Evolutionary conservation across 2,329 filamentous ascomycete species (phyloP), one percentile per base, ranked within the genome.

Genomic region (Cryphonectria parasitica): DNA sequence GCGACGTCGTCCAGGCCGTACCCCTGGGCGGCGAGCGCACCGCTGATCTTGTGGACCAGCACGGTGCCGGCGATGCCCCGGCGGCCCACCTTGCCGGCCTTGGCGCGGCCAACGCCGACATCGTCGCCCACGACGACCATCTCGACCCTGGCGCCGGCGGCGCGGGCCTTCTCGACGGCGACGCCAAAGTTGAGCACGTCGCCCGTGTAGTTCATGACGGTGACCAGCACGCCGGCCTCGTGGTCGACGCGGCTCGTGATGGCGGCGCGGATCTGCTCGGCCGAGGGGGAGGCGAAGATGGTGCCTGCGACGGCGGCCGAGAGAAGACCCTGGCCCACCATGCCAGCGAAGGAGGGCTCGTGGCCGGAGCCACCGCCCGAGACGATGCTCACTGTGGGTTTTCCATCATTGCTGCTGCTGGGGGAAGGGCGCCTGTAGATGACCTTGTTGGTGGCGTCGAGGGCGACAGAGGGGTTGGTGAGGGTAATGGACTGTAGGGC

Each of bases 71-170:
- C 95, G 79, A 98, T 96, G 67, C 95, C 95, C 77, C 95, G 88
- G 66, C 95, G 85, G 0, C 95, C 95, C 22, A 98, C 95, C 79
- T 98, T 98, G n/a, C 95, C 95, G 15, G 92, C 91, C 78, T 91
- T 91, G 67, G 84, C 85, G 71, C 94, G 86, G 1, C 95, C 95
- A 62, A 98, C 95, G 60, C 95, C 94, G 3, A 95, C 94, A 80
- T 98, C 95, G 77, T 98, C 95, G 7, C 91, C 94, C 10, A 98
- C 93, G 11, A 97, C 92, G 13, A 97, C 90, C 91, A 98, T 97
- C 79, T 97, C 92, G 0, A 93, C 92, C 25, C 89, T 82, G 34
- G 94, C 81, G 0, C 94, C 95, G 0, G 89, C 88, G 1, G 94
- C 94, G 71, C 92, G 91, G 22, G 94, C 94, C 83, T 97, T 97